Conservation (phyloP, 2,329 filamentous ascomycete species). For the Lecanicillium sp. region DNA sequence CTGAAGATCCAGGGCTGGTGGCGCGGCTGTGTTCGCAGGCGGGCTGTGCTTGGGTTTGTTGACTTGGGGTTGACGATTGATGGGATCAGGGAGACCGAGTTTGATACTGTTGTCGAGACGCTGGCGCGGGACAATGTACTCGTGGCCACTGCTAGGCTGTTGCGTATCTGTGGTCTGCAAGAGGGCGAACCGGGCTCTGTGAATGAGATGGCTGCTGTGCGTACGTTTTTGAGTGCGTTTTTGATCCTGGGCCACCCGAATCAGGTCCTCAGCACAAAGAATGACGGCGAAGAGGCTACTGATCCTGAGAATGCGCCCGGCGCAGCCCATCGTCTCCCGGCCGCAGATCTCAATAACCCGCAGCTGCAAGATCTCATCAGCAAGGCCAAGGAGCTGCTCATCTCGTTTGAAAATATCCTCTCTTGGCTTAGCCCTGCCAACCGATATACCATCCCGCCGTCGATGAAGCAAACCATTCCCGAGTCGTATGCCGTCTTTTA, state of each 20-base stretch:
- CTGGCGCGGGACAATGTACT: conserved; percentile 61
- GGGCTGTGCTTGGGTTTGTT: conserved; percentile 56
- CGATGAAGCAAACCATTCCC: conserved; percentile 53
- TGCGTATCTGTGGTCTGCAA: conserved; percentile 61
- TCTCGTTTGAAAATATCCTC: conserved; percentile 68
- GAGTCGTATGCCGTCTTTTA: conserved; percentile 67
- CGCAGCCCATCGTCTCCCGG: conserved; percentile 23
- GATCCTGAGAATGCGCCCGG: conserved; percentile 30
- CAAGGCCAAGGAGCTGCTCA: conserved; percentile 69
- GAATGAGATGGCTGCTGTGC: conserved; percentile 59
- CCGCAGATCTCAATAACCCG: conserved; percentile 47
- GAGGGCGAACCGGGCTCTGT: conserved; percentile 56
- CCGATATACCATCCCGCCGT: conserved; percentile 56
- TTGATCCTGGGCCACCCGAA: conserved; percentile 72
- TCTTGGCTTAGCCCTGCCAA: conserved; percentile 58
- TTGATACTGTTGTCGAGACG: conserved; percentile 64
- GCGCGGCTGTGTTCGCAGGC: conserved; percentile 50
- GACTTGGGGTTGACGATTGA: conserved; percentile 62
- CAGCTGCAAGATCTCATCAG: conserved; percentile 63
- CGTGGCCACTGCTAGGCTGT: conserved; percentile 54
- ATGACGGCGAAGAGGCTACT: conserved; percentile 48
- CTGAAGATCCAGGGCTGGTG: conserved; percentile 62
- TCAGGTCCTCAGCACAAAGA: conserved; percentile 68
- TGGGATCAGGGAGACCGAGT: conserved; percentile 58
- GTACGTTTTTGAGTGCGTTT: conserved; percentile 73